Conservation (phyloP, 257 asterid genomes). For the Solanum appendiculatum region DNA sequence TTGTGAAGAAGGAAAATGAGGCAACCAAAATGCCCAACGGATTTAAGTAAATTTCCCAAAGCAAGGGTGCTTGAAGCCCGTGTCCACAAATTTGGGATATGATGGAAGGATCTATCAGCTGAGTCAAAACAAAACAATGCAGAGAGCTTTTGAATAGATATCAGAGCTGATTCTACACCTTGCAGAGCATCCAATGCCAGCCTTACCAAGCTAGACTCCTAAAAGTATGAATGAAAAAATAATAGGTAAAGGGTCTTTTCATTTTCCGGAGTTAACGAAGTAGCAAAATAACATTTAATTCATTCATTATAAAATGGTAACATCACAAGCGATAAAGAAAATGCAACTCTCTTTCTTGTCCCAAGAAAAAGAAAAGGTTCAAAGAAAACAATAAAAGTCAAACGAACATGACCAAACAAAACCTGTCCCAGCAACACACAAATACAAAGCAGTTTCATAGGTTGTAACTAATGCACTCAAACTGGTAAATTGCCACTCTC, state of each 20-base stretch:
- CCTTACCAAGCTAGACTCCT: conserved; percentile 93
- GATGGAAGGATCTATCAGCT: conserved; percentile 76
- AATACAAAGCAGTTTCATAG: background rate
- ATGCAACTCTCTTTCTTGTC: background rate
- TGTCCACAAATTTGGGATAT: conserved; percentile 70
- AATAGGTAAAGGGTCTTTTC: background rate
- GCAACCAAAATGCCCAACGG: conserved; percentile 80
- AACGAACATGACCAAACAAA: background rate
- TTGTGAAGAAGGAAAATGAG: conserved; percentile 54
- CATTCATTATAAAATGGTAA: background rate
- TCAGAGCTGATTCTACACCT: conserved; percentile 78
- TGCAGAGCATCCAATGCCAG: conserved; percentile 83
- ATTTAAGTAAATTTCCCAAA: conserved; percentile 66
- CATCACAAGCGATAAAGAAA: background rate
- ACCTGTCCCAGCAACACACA: background rate
- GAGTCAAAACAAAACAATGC: conserved; percentile 48
- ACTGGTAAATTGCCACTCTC: background rate
- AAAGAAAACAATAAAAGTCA: background rate
- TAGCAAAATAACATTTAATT: background rate
- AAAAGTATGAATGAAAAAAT: background rate
- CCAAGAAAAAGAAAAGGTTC: background rate
- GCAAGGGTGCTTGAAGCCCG: conserved; percentile 71
- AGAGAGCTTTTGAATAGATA: conserved; percentile 53
- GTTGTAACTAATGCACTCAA: background rate
- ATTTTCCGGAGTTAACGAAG: background rate